Conservation (phyloP, 768 basidiomycete species). For the Podaxis sp. region DNA sequence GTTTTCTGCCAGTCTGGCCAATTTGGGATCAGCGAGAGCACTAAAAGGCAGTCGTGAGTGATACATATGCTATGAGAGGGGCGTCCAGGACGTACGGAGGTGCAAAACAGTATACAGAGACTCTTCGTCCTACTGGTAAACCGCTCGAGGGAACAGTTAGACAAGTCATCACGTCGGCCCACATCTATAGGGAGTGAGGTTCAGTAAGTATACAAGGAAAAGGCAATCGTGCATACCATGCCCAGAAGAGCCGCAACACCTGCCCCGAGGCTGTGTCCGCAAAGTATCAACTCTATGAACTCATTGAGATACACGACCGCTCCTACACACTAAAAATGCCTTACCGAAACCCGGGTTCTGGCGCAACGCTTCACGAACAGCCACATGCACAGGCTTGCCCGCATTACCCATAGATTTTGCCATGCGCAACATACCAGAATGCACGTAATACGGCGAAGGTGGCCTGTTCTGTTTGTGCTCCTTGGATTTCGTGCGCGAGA, state of each 20-base stretch:
- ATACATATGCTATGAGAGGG: not conserved
- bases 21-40: conserved; percentile 58
- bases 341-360: conserved; percentile 72
- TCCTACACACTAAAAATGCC: conserved; percentile 24
- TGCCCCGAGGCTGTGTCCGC: conserved; percentile 83
- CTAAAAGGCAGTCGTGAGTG: conserved; percentile 30
- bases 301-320: not conserved
- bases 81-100: conserved; percentile 57
- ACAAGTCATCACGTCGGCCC: conserved; percentile 82
- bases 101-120: conserved; percentile 77
- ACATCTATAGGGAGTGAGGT: conserved; percentile 56
- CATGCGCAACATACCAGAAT: conserved; percentile 80
- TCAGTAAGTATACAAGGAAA: not conserved
- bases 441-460: conserved; percentile 56
- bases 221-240: conserved; percentile 45
- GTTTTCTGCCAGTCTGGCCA: conserved; percentile 58
- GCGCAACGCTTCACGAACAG: conserved; percentile 67
- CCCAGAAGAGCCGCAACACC: conserved; percentile 77
- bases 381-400: conserved; percentile 75
- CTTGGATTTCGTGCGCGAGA: conserved; percentile 22
- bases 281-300: conserved; percentile 63
- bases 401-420: conserved; percentile 75
- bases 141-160: conserved; percentile 68
- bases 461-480: conserved; percentile 15
- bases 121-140: conserved; percentile 62